Evolutionary conservation across 192 early-diverging fungal genomes (phyloP).

Genomic region (Coemansia sp.): DNA sequence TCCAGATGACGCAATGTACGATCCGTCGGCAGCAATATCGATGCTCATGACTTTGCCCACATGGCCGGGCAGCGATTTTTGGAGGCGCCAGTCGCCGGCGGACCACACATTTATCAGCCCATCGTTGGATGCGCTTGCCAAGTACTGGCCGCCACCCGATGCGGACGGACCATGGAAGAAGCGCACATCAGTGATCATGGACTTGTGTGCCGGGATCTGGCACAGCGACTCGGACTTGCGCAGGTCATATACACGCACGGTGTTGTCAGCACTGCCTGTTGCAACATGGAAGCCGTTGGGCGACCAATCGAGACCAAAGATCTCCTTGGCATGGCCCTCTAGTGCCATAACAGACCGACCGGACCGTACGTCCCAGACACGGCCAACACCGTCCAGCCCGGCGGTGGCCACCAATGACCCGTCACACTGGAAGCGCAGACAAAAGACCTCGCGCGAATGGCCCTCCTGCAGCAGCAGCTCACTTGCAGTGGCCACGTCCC

Average conservation of each 20-base stretch:
- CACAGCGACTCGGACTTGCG: constrained; percentile 73
- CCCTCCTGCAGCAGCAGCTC: constrained; percentile 92
- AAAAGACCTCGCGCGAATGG: constrained; percentile 92
- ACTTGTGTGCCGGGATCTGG: constrained; percentile 90
- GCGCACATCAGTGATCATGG: constrained; percentile 80
- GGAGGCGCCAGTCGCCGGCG: constrained; percentile 88
- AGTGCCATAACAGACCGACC: constrained; percentile 86
- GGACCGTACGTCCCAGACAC: constrained; percentile 94
- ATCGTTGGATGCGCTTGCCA: constrained; percentile 84
- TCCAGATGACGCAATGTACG: constrained; percentile 80
- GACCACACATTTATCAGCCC: constrained; percentile 92
- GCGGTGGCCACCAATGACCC: constrained; percentile 86
- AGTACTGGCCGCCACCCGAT: constrained; percentile 68
- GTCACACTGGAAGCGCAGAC: constrained; percentile 88
- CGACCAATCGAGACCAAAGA: constrained; percentile 85
- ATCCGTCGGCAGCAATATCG: constrained; percentile 78
- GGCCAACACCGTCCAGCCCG: constrained; percentile 89
- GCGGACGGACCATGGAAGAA: constrained; percentile 54
- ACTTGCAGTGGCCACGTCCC: constrained; percentile 76
- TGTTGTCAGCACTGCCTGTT: constrained; percentile 89
- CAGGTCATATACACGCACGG: constrained; percentile 91
- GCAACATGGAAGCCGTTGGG: constrained; percentile 93
- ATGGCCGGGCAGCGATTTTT: constrained; percentile 84
- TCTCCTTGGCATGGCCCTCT: constrained; percentile 89
- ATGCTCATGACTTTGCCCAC: constrained; percentile 88